These are phyloP conservation scores for Phaeosphaeriaceae sp. DNA, from an alignment of 2,329 filamentous ascomycete genomes.

Conservation along the genomic window DNA sequence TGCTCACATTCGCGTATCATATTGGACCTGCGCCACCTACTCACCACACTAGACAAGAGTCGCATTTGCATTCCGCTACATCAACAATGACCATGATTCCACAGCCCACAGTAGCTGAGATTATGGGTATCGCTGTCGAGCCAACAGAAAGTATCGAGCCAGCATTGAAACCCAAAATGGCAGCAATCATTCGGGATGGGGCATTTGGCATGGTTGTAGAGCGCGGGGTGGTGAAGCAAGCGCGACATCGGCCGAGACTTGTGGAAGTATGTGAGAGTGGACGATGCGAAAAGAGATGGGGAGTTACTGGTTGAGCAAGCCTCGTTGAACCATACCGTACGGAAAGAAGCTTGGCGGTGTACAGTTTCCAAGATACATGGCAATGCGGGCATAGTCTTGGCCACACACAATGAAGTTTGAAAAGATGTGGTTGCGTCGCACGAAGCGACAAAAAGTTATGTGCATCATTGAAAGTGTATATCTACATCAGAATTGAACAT, in stretches of 20 bases:
- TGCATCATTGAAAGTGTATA: constrained; percentile 30
- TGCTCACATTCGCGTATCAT: background rate
- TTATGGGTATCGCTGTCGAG: no score
- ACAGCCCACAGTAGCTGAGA: no score
- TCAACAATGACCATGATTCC: no score
- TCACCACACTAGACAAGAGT: background rate
- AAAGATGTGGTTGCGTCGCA: background rate
- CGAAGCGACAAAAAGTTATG: constrained; percentile 14
- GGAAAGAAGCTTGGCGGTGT: no score
- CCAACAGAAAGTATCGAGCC: no score
- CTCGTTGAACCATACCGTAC: no score
- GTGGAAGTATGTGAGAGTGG: background rate
- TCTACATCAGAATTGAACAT: constrained; percentile 38
- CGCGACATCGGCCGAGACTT: background rate
- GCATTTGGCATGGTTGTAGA: background rate
- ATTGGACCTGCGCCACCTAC: background rate
- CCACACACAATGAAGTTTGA: no score
- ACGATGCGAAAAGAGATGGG: background rate
- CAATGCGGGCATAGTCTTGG: no score
- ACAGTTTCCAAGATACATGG: no score
- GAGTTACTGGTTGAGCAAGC: background rate
- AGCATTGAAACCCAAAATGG: no score
- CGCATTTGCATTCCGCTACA: background rate
- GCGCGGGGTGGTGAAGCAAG: background rate
- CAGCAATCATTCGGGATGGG: no score